Percentiles rank a stretch among this genome's conserved stretches.
Evolutionary conservation across 1,284 basidiomycete species (phyloP).

Genomic region (Ustilago vetiveriae): DNA sequence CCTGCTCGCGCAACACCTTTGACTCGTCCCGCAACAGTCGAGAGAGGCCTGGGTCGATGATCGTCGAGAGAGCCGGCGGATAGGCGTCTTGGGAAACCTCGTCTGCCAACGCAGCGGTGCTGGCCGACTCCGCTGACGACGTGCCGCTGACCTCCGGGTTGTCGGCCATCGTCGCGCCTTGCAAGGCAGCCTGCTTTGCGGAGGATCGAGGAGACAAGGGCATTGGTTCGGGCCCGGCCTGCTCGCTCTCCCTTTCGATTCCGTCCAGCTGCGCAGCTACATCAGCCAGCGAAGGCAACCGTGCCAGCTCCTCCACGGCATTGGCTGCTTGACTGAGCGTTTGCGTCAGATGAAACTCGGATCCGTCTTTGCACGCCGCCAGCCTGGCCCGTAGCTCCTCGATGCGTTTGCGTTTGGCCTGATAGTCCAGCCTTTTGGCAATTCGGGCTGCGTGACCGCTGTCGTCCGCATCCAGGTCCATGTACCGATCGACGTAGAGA

Average conservation of each 20-base stretch:
- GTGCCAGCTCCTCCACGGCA: slow-evolving; percentile 28
- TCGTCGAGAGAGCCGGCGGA: slow-evolving; percentile 13
- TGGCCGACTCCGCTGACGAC: neutral
- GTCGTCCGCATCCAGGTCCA: slow-evolving; percentile 75
- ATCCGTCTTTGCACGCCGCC: slow-evolving; percentile 38
- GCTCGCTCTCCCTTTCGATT: slow-evolving; percentile 9
- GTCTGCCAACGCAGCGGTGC: neutral
- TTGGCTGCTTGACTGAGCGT: slow-evolving; percentile 37
- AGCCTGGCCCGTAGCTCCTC: slow-evolving; percentile 33
- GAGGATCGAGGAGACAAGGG: neutral
- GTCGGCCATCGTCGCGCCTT: neutral
- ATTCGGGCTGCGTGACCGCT: slow-evolving; percentile 70
- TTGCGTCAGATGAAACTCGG: slow-evolving; percentile 28
- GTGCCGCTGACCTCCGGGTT: neutral
- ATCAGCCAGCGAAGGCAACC: slow-evolving; percentile 26
- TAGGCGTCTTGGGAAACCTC: neutral
- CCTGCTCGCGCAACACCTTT: slow-evolving; percentile 71
- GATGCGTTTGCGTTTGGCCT: slow-evolving; percentile 36
- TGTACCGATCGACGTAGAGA: slow-evolving; percentile 89
- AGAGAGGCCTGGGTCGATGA: slow-evolving; percentile 25
- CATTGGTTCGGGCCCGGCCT: neutral
- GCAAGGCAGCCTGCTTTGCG: slow-evolving; percentile 8
- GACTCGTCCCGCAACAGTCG: slow-evolving; percentile 40
- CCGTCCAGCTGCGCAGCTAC: slow-evolving; percentile 25
- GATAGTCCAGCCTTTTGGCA: slow-evolving; percentile 73